Evolutionary conservation across 2,329 filamentous ascomycete genomes (phyloP).

Genomic region (Balansia obtecta): DNA sequence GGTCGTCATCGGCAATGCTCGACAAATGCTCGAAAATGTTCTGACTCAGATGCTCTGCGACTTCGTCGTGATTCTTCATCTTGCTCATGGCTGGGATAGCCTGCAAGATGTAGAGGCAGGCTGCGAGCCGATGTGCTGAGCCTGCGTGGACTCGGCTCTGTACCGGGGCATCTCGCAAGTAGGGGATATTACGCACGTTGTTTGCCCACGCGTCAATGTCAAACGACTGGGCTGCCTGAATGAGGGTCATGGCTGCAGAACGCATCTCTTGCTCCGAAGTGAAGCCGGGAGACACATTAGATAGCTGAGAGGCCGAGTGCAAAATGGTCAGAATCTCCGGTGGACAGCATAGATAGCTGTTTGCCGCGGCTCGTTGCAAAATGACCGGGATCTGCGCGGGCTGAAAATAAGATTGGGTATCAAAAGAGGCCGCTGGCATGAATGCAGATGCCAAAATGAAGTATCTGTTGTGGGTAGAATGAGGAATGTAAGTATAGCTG

Average conservation of each 20-base stretch:
- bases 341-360: conserved; percentile 35
- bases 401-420: conserved; percentile 21
- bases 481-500: no score
- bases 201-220: conserved; percentile 30
- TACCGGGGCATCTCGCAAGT: conserved; percentile 21
- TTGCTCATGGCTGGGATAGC: conserved; percentile 20
- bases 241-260: conserved; percentile 19
- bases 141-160: conserved; percentile 27
- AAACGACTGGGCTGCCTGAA: conserved; percentile 25
- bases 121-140: conserved; percentile 29
- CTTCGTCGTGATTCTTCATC: conserved; percentile 14
- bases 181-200: conserved; percentile 21
- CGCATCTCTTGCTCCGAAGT: conserved; percentile 18
- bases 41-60: conserved; percentile 24
- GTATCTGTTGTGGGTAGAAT: conserved; percentile 19
- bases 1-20: conserved; percentile 33
- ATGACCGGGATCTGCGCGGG: conserved; percentile 24
- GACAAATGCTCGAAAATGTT: conserved; percentile 36
- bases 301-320: conserved; percentile 29
- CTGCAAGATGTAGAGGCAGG: conserved; percentile 34
- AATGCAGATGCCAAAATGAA: conserved; percentile 34
- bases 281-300: conserved; percentile 15
- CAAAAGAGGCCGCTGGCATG: conserved; percentile 19
- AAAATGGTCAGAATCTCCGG: conserved; percentile 31
- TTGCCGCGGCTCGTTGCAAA: conserved; percentile 26